These are phyloP conservation scores for Heliamphora exappendiculata DNA, from an alignment of 148 eudicot genomes.

Conservation along the genomic window DNA sequence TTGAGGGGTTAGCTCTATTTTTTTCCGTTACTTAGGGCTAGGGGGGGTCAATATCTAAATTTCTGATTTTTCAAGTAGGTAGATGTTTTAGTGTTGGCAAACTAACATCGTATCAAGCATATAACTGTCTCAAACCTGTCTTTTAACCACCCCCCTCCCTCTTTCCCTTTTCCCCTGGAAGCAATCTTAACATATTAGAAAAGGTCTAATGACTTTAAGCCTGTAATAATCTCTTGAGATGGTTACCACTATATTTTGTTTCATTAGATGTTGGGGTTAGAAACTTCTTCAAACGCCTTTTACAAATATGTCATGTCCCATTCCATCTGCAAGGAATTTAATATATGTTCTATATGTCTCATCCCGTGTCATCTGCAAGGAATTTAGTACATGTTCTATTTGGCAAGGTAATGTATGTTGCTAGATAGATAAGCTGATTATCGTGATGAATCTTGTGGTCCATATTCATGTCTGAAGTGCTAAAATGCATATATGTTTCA, in stretches of 20 bases:
- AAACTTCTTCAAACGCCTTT: neutral
- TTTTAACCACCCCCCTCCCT: no score
- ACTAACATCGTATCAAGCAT: neutral
- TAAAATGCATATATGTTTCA: neutral
- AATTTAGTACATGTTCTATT: neutral
- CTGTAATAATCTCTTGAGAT: neutral
- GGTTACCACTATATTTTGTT: neutral
- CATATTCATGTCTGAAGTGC: neutral
- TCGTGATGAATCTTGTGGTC: neutral
- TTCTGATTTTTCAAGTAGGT: no score
- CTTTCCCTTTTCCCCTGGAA: no score
- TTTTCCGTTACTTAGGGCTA: no score
- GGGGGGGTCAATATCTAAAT: no score
- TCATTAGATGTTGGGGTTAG: neutral
- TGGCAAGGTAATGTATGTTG: neutral
- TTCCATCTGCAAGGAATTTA: neutral
- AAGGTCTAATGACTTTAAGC: neutral
- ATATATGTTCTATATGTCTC: neutral
- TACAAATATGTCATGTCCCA: neutral
- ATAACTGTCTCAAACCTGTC: neutral
- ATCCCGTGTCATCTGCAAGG: neutral
- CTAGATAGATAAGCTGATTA: neutral
- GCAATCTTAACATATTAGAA: neutral
- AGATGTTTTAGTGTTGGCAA: neutral
- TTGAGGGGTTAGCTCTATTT: no score